Percentiles rank a stretch among this genome's conserved stretches.
Conservation (phyloP, 192 early-diverging fungal species). For the Linnemannia hyalina region DNA sequence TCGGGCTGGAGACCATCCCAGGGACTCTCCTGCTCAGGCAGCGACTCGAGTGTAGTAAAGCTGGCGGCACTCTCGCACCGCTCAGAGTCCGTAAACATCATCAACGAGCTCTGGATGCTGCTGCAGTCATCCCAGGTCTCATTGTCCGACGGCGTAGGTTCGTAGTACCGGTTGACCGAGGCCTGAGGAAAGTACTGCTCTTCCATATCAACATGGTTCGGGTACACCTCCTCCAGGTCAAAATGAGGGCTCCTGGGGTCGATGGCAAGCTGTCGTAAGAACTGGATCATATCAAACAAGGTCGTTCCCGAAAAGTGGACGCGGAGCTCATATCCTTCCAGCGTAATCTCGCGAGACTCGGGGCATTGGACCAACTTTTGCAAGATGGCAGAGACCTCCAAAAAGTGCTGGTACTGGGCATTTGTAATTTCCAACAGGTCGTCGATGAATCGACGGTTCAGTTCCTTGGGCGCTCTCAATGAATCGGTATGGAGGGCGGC, state of each 20-base stretch:
- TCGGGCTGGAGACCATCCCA: slow-evolving; percentile 34
- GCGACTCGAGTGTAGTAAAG: slow-evolving; percentile 24
- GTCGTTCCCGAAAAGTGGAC: slow-evolving; percentile 47
- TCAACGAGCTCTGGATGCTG: slow-evolving; percentile 43
- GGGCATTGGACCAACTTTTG: slow-evolving; percentile 43
- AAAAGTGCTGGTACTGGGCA: slow-evolving; percentile 52
- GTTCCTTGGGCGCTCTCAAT: slow-evolving; percentile 42
- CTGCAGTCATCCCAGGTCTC: slow-evolving; percentile 48
- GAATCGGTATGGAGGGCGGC: slow-evolving; percentile 51
- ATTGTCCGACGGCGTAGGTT: slow-evolving; percentile 23
- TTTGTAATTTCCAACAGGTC: slow-evolving; percentile 47
- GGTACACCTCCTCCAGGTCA: slow-evolving; percentile 42
- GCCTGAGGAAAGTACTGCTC: slow-evolving; percentile 51
- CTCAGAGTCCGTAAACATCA: slow-evolving; percentile 46
- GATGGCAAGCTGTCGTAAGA: slow-evolving; percentile 32
- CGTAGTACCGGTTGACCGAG: slow-evolving; percentile 40
- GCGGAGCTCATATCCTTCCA: slow-evolving; percentile 52
- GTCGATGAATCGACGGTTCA: slow-evolving; percentile 40
- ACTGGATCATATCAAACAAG: slow-evolving; percentile 45
- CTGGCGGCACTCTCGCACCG: slow-evolving; percentile 28
- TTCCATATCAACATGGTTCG: slow-evolving; percentile 1
- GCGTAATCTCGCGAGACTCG: slow-evolving; percentile 38
- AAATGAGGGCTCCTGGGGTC: slow-evolving; percentile 51
- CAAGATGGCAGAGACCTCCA: slow-evolving; percentile 51
- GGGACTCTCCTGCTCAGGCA: slow-evolving; percentile 36